Evolutionary conservation across 2,329 filamentous ascomycete genomes (phyloP), one percentile per base, ranked within the genome.

Genomic region (Hirsutella thompsonii): DNA sequence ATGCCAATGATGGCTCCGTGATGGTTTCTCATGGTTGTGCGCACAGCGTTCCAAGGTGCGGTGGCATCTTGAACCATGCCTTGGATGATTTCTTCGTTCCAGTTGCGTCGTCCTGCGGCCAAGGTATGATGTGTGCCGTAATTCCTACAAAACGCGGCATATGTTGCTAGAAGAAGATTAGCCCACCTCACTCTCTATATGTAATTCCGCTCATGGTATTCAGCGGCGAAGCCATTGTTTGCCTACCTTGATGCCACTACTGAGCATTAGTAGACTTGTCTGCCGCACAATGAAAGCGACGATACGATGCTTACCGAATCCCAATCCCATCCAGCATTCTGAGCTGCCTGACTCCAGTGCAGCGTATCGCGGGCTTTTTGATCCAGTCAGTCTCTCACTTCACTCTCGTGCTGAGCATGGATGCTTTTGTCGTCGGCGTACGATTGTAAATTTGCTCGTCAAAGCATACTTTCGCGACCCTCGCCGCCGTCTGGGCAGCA

Each of bases 51-150:
- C 64, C 65, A 71, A 5, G 52, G 52, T 1, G 32, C 26, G 1
- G 37, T 40, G 23, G 68, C 38, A 26, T 64, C 58, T 1, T 26
- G 13, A 0, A 47, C 52, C 64, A 70, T 66, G 2, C 30, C 30
- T 1, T 41, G 23, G 3, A 67, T 65, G 1, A 60, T 60, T 48
- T 70, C 64, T 38, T 61, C 50, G 39, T 72, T 72, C 67, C 67
- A 71, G 42, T 62, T 60, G n/a, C 46, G 58, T 1, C 28, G 33
- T 0, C 57, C 57, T 3, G 43, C 46, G 0, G 35, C 30, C 0
- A 3, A 0, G 0, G 64, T 67, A 3, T 0, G 40, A 38, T 69
- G 45, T 8, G 53, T 45, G 0, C 68, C 68, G 38, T 55, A 63
- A 0, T 68, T 53, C 13, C 57, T 51, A 38, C 64, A 68, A 42